Evolutionary conservation across 2,329 filamentous ascomycete species (phyloP).

Genomic region (Talaromyces marneffei): DNA sequence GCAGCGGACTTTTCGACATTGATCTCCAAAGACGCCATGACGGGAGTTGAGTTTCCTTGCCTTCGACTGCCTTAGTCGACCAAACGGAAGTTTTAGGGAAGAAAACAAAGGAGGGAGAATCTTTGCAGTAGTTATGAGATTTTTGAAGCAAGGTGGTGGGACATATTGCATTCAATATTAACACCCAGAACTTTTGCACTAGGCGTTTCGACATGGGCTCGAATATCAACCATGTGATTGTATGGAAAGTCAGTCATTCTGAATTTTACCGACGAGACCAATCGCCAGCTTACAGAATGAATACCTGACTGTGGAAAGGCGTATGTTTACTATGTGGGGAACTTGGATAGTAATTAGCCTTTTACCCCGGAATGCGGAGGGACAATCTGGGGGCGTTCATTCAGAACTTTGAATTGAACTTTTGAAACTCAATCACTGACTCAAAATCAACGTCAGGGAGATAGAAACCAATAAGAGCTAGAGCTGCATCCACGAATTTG

Average conservation of each 20-base stretch:
- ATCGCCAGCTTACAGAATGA: background rate
- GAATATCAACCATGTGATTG: background rate
- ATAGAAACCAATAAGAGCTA: background rate
- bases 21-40: slow-evolving; percentile 13
- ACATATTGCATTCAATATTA: background rate
- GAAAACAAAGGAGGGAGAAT: background rate
- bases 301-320: background rate
- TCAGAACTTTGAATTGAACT: background rate
- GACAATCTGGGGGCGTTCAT: background rate
- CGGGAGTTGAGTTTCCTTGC: background rate
- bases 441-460: background rate
- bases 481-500: no score
- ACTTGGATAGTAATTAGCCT: background rate
- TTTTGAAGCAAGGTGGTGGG: background rate
- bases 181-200: background rate
- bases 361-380: slow-evolving; percentile 3
- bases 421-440: background rate
- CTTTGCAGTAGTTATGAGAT: background rate
- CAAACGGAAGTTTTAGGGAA: background rate
- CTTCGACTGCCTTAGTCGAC: background rate
- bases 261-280: background rate
- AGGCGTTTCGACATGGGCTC: background rate
- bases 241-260: no score
- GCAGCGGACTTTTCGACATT: slow-evolving; percentile 23
- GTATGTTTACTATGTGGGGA: background rate